Base-by-base conservation (phyloP, 306 rosid genomes). In the Heteromeles arbutifolia region DNA sequence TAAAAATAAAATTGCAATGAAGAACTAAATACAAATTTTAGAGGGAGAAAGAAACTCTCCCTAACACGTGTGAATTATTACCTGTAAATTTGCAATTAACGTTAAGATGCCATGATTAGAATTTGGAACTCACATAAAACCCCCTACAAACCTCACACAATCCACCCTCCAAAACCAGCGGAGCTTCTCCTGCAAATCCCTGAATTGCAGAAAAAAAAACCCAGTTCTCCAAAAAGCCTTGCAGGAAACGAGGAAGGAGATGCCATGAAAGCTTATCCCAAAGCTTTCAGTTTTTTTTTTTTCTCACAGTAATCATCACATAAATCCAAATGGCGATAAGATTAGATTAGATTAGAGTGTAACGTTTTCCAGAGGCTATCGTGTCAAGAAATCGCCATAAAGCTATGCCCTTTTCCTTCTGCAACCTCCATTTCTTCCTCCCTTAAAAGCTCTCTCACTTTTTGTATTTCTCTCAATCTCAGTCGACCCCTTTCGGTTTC, bases 341-440 rank as follows among this genome's bases (percentile, higher is more conserved):
- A 39, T 48, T 48, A 48, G 21, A 48, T 48, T 64, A 12, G 44
- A 72, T 21, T 58, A 41, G 19, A 5, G 56, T 73, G 62, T 44
- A 74, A 62, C 78, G 78, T 74, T 74, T 22, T 65, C 32, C 45
- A 74, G 43, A 22, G n/a, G 75, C 25, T 62, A 25, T 8, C 61
- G 69, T 74, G 78, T 74, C 70, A 43, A 61, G 50, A 44, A 74
- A 11, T 26, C 41, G 44, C 54, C 72, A 67, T 67, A 67, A 41
- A 67, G 72, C 54, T 22, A 6, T 74, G 48, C 62, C 78, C 62
- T 21, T 63, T 44, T 74, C 31, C 48, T 13, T 62, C 78, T 62
- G 78, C 78, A 62, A 63, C 77, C 29, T 43, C 68, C 69, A 61
- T 61, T 41, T 61, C 29, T 32, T 45, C 65, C 44, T 43, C 31